These are phyloP conservation scores for Zizania palustris DNA, from an alignment of 202 grass and related monocot species.

Conservation along the genomic window DNA sequence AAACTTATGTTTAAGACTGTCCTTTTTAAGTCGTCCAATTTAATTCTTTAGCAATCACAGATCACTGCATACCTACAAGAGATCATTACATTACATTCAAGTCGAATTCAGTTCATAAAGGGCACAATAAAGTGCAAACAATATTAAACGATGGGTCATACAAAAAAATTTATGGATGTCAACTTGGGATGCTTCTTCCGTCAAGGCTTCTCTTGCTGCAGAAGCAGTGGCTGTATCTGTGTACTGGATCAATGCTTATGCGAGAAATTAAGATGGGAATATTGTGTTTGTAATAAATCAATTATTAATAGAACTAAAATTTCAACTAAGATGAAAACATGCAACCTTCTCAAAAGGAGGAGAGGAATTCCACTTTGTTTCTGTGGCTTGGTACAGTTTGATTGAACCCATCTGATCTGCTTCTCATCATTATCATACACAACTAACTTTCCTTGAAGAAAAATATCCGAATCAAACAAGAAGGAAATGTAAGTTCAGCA, in stretches of 20 bases:
- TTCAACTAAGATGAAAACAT: conserved; percentile 70
- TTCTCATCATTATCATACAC: no score
- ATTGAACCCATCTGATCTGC: no score
- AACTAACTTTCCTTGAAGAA: no score
- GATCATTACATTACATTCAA: conserved; percentile 36
- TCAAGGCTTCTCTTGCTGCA: conserved; percentile 76
- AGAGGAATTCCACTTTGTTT: no score
- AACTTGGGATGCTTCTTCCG: conserved; percentile 92
- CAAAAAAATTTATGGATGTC: conserved; percentile 8
- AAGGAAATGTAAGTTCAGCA: no score
- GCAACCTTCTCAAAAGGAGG: conserved; percentile 92
- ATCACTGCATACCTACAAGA: no score
- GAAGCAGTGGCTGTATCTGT: conserved; percentile 78
- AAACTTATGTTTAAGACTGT: conserved; percentile 51
- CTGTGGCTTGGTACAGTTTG: no score
- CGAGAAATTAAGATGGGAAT: conserved; percentile 22
- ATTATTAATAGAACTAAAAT: conserved; percentile 22
- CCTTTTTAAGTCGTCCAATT: no score
- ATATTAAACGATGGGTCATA: conserved; percentile 22
- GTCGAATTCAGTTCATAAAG: conserved; percentile 22
- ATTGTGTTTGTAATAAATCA: conserved; percentile 18
- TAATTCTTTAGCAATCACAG: no score
- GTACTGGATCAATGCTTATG: conserved; percentile 81
- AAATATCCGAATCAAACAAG: no score
- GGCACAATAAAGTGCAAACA: background rate